Evolutionary conservation across 2,329 filamentous ascomycete genomes (phyloP), one percentile per base, ranked within the genome.

Genomic region (Alternaria gaisen): DNA sequence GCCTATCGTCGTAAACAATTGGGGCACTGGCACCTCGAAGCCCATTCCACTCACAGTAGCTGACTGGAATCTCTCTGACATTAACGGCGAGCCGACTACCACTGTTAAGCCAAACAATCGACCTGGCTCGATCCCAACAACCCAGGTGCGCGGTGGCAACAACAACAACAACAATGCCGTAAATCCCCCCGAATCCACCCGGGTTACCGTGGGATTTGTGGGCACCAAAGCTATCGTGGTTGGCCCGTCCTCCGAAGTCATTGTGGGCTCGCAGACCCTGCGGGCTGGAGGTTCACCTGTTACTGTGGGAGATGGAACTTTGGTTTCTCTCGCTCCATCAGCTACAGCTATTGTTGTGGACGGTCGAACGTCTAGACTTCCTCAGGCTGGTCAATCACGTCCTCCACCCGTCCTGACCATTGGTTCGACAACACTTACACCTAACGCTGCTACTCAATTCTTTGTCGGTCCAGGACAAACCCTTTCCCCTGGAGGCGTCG

Each of bases 361-460:
- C 10, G 70, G 63, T 8, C 71, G 53, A 7, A 77, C 74, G 22
- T 72, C 72, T n/a, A 47, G 30, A 10, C 58, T 77, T 20, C 71
- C 73, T 5, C 26, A 67, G 59, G n/a, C 51, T 34, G 24, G 58
- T 5, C 53, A 58, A 34, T 34, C 56, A 4, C 59, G 60, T 20
- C 61, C 70, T n/a, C 69, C 75, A 22, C 77, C 77, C 14, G 58
- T 82, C 8, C 59, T 83, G 36, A 82, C 79, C 1, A 66, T 84
- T 20, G 81, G 80, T 12, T 74, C 73, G 0, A 69, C 73, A 2
- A 78, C 73, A 1, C 73, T 80, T 30, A 82, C 80, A 1, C 79
- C 79, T 2, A 83, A 83, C 64, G 80, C 81, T 34, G 80, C 80
- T 4, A 83, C 81, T 1, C 81, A 83, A 41, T 83, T 80, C 70